Evolutionary conservation across 768 basidiomycete species (phyloP), one percentile per base, ranked within the genome.

Genomic region (Pleurotus tuoliensis): DNA sequence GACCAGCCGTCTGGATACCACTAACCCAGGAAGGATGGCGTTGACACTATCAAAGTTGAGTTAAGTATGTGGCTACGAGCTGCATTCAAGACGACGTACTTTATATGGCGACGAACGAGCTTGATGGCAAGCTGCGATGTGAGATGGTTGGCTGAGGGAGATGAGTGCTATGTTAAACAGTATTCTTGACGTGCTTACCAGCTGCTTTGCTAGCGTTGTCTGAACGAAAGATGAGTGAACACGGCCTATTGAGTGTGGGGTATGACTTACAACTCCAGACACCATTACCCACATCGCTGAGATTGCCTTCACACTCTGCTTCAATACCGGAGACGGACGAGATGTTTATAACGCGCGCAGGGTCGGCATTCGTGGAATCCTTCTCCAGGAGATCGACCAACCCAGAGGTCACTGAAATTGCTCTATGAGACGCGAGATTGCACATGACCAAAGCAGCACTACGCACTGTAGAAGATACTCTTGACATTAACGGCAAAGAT

Each of bases 201-300:
- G 90, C 90, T n/a, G 91, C 91, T 71, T 93, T 93, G 69, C 89
- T 91, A 5, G 90, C 76, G 62, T 84, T 82, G 66, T 93, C 90
- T 93, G 60, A 22, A 46, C 18, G 38, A 44, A 48, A 15, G 20
- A 4, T 11, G 43, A 46, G 59, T 47, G 44, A 30, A 52, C 56
- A 53, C 27, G 37, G 27, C 41, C 37, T 20, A 56, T 15, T 5
- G 39, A 22, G 20, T 3, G 8, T n/a, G 16, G 30, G 6, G n/a
- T 6, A 34, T 9, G 15, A 82, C 89, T 57, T 60, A 92, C 90
- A 93, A 64, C 84, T 86, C 85, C 87, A 94, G 6, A 87, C 82
- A 3, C 91, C 92, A 24, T 71, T 78, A 0, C 85, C 87, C 1
- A 66, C 69, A 2, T 69, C 71, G 20, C 85, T 82, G 20, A 92